Evolutionary conservation across 2,329 filamentous ascomycete genomes (phyloP).

Genomic region (Myriosclerotinia scirpicola): DNA sequence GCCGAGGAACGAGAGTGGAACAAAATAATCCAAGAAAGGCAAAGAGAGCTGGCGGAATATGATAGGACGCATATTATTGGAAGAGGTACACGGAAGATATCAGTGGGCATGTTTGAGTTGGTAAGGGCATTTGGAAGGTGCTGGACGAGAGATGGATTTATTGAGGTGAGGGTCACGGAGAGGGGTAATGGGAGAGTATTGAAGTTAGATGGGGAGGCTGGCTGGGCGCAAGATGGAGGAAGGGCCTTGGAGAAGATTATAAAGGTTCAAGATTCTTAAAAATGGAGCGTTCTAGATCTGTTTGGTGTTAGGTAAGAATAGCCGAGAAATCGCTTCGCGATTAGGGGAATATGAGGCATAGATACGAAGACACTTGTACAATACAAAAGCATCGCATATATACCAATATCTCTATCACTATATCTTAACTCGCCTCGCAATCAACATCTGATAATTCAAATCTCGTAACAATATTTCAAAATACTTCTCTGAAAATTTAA

Average conservation of each 20-base stretch:
- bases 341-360: neutral
- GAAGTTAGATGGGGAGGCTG: constrained; percentile 47
- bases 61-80: constrained; percentile 58
- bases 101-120: constrained; percentile 45
- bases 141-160: constrained; percentile 58
- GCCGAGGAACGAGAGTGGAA: constrained; percentile 31
- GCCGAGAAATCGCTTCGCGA: constrained; percentile 12
- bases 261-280: constrained; percentile 19
- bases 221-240: constrained; percentile 60
- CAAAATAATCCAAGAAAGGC: constrained; percentile 41
- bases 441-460: no score
- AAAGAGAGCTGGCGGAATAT: constrained; percentile 44
- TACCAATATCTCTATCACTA: neutral
- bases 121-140: constrained; percentile 51
- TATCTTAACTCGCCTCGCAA: neutral
- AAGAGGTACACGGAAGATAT: constrained; percentile 55
- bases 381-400: constrained; percentile 1
- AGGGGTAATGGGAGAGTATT: constrained; percentile 37
- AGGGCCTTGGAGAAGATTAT: constrained; percentile 58
- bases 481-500: neutral
- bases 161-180: constrained; percentile 48
- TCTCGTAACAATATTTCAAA: no score
- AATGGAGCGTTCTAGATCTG: neutral
- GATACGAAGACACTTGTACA: neutral
- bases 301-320: neutral